These are phyloP conservation scores for Lachnellula cervina DNA, from an alignment of 2,329 filamentous ascomycete genomes.

Conservation along the genomic window DNA sequence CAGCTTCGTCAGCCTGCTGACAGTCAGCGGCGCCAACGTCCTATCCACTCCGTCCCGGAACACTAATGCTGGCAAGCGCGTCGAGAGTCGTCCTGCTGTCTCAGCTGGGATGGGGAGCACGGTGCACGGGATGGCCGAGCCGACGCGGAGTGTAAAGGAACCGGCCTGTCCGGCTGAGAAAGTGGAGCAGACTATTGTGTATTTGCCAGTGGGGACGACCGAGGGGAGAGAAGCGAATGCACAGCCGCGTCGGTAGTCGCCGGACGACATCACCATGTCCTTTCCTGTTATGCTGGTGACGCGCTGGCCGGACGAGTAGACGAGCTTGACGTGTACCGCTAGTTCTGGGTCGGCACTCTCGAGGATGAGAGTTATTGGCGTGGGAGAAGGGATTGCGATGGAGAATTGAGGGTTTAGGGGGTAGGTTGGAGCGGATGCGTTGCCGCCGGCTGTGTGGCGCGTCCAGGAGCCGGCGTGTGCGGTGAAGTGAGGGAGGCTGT, in stretches of 20 bases:
- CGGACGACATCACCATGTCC: conserved; percentile 76
- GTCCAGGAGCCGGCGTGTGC: conserved; percentile 68
- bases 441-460: conserved; percentile 75
- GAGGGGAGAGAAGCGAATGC: conserved; percentile 58
- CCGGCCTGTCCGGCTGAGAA: conserved; percentile 78
- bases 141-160: conserved; percentile 70
- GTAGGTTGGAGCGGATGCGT: conserved; percentile 70
- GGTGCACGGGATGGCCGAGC: conserved; percentile 52
- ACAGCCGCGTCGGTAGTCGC: conserved; percentile 81
- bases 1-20: conserved; percentile 21
- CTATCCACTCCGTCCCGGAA: conserved; percentile 48
- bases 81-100: conserved; percentile 67
- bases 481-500: conserved; percentile 37
- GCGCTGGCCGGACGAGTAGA: conserved; percentile 71
- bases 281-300: conserved; percentile 64
- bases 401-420: conserved; percentile 84
- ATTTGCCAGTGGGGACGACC: conserved; percentile 62
- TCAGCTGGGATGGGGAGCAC: conserved; percentile 63
- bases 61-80: conserved; percentile 48
- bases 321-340: conserved; percentile 78
- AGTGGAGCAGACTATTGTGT: conserved; percentile 86
- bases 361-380: conserved; percentile 68
- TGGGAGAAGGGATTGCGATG: conserved; percentile 51
- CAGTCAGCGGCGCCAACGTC: conserved; percentile 34
- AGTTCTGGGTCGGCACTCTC: conserved; percentile 62